A percentile compares a stretch with the other conserved stretches of the same genome.
These are phyloP conservation scores for Suillus alpinus DNA, from an alignment of 768 basidiomycete species.

Conservation along the genomic window DNA sequence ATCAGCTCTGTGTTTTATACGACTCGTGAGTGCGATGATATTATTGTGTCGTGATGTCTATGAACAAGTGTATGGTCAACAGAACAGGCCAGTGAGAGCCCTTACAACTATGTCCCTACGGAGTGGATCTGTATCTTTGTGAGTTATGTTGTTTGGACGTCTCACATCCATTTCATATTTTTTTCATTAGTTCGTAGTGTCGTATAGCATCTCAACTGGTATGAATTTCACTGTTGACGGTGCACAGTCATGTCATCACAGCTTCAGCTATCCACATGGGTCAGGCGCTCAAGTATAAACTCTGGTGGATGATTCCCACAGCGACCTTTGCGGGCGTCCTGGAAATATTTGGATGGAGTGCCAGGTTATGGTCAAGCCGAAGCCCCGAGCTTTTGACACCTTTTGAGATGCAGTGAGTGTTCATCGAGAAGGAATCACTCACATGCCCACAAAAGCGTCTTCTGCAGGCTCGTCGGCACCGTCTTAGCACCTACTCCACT, in stretches of 20 bases:
- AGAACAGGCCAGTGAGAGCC: not conserved
- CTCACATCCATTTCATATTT: not conserved
- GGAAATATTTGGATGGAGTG: conserved; percentile 57
- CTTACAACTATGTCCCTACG: conserved; percentile 42
- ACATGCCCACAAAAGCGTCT: not conserved
- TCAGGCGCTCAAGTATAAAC: conserved; percentile 41
- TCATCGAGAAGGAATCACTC: not conserved
- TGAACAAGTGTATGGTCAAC: not conserved
- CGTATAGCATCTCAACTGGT: conserved; percentile 42
- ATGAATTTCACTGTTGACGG: conserved; percentile 5
- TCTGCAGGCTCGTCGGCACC: conserved; percentile 32
- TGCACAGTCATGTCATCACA: not conserved
- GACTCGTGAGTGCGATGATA: not conserved
- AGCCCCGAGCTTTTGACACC: conserved; percentile 21
- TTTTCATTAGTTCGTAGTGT: conserved; percentile 28
- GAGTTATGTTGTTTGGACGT: not conserved
- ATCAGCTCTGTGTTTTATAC: not conserved
- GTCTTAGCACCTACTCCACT: conserved; percentile 57
- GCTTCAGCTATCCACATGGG: conserved; percentile 44
- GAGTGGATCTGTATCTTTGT: conserved; percentile 31
- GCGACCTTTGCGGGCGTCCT: conserved; percentile 43
- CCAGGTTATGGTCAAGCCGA: conserved; percentile 47
- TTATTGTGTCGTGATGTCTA: too few relatives aligned
- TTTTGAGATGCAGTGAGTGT: conserved; percentile 44
- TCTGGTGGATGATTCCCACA: conserved; percentile 56